Percentiles rank a stretch among this genome's conserved stretches.
Evolutionary conservation across 257 asterid genomes (phyloP).

Genomic region (Solanum chilense): DNA sequence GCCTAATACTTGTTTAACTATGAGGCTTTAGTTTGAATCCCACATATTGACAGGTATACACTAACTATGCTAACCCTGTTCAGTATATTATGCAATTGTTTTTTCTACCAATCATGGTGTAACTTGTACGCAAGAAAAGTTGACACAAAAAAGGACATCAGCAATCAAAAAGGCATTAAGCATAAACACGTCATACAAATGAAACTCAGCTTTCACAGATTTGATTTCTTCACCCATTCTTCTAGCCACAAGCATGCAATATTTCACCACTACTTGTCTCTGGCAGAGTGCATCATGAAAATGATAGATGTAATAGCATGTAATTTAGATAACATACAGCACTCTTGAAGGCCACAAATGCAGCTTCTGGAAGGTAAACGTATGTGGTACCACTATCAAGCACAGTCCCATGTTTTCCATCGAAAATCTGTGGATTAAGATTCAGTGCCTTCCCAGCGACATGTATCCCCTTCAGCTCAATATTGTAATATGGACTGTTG

Average conservation of each 20-base stretch:
- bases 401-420: slow-evolving; percentile 82
- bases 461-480: slow-evolving; percentile 86
- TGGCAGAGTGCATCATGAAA: background rate
- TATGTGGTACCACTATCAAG: slow-evolving; percentile 98
- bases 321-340: slow-evolving; percentile 47
- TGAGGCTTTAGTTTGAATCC: background rate
- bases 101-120: background rate
- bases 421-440: slow-evolving; percentile 52
- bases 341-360: slow-evolving; percentile 65
- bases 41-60: background rate
- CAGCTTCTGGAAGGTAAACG: slow-evolving; percentile 89
- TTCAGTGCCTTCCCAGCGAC: slow-evolving; percentile 87
- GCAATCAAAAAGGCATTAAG: background rate
- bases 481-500: slow-evolving; percentile 98
- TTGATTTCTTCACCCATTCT: background rate
- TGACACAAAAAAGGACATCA: background rate
- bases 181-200: background rate
- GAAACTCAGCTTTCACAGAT: background rate
- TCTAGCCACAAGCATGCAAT: background rate
- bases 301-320: background rate
- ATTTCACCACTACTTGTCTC: background rate
- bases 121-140: background rate
- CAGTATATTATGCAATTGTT: background rate
- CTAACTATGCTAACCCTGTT: background rate
- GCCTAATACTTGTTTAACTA: background rate